Evolutionary conservation across 2,329 filamentous ascomycete genomes (phyloP), one percentile per base, ranked within the genome.

Genomic region (Neocatenulostroma microsporum): DNA sequence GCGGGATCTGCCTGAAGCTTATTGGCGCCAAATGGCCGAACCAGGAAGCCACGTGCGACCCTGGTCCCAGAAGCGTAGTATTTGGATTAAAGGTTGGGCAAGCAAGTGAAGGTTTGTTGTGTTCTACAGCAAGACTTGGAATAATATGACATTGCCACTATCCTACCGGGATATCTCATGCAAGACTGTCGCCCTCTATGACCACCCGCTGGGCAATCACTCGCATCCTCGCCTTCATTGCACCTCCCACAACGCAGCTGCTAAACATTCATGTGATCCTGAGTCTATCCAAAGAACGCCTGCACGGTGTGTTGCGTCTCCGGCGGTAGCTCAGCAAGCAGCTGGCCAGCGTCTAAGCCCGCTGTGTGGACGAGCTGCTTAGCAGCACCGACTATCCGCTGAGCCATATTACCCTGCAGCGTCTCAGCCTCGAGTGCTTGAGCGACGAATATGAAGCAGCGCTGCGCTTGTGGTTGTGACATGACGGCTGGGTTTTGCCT

Each of bases 361-460:
- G 86, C 80, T 20, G 75, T 74, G 42, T 78, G 73, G 26, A 94
- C 74, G 34, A 98, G 72, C 35, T 76, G 67, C 66, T 94, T 94
- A 23, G 84, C 84, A 2, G 85, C 80, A 29, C 70, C 70, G 21
- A 86, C 84, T 39, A 94, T 82, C 43, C 82, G 78, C 43, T 70
- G 75, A 18, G 84, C 85, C 14, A 83, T 87, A 56, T 87, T 78
- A 14, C 88, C 88, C 56, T 88, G 84, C 26, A 98, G 70, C 13
- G 88, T 89, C 57, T 94, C 86, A 5, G 85, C 82, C 57, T 95
- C 89, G 11, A 98, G 77, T 14, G 88, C 89, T 60, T 93, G 82
- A 18, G 81, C 85, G 38, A 96, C 84, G 53, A 78, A 82, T 18
- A 82, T 76, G 57, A 98, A 96, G 41, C 88, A 74, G 60, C 87